phyloP scores from a whole-genome alignment of 139 green algal species.

The Chlorella sp. region DNA sequence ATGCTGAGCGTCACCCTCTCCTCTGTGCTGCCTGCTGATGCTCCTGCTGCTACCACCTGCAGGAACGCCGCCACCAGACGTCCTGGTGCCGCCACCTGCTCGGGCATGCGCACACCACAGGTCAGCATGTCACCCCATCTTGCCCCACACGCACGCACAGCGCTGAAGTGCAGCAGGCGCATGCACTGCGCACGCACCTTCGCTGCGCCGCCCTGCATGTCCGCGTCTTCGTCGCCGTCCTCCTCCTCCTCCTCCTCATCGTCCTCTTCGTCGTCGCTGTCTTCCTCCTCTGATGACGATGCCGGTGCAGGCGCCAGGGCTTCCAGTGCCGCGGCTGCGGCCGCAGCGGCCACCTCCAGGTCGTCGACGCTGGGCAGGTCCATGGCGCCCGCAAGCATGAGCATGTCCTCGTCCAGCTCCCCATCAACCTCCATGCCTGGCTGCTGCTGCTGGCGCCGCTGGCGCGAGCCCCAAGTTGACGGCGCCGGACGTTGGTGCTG shows the following conservation, averaged over 20 bases:
- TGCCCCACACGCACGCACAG: not conserved
- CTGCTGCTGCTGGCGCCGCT: not conserved
- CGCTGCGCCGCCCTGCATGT: not conserved
- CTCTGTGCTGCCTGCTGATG: not conserved
- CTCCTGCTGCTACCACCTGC: not conserved
- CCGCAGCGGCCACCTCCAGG: slow-evolving; percentile 56
- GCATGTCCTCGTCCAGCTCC: not conserved
- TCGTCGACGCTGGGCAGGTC: slow-evolving; percentile 55
- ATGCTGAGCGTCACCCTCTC: not conserved
- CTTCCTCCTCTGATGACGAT: not conserved
- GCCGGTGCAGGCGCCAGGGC: slow-evolving; percentile 25
- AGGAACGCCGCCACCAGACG: not conserved
- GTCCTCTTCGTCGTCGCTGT: slow-evolving; percentile 20
- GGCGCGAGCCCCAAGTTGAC: no score
- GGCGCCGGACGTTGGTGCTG: no score
- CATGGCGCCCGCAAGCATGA: not conserved
- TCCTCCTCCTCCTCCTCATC: slow-evolving; percentile 11
- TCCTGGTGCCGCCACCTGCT: not conserved
- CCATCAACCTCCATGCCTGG: not conserved
- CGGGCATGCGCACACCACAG: not conserved
- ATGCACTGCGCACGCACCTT: not conserved
- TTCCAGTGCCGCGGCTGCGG: slow-evolving; percentile 50
- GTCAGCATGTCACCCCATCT: no score
- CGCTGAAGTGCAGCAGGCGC: not conserved
- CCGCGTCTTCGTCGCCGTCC: not conserved